These are phyloP conservation scores for Aspergillus ruber DNA, from an alignment of 2,329 filamentous ascomycete species.

Conservation along the genomic window DNA sequence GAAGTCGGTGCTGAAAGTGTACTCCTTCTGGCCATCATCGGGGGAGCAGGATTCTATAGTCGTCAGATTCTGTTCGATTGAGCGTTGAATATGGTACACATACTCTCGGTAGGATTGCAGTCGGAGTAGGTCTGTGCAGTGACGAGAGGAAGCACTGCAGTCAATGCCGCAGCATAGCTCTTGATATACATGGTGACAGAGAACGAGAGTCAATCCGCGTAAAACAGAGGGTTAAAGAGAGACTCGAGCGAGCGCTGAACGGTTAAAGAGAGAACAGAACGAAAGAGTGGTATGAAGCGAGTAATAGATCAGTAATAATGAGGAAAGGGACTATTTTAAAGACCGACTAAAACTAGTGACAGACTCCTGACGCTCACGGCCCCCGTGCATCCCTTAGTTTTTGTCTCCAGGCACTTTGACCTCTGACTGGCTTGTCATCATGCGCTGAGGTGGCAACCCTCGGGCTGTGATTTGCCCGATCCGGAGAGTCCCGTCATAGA, in stretches of 20 bases:
- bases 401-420: too few species aligned
- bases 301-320: background rate
- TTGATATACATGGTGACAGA: constrained; percentile 25
- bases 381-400: too few species aligned
- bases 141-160: constrained; percentile 24
- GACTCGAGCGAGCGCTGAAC: background rate
- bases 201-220: background rate
- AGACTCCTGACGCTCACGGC: too few species aligned
- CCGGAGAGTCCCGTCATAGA: too few species aligned
- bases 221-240: background rate
- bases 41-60: constrained; percentile 53
- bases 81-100: background rate
- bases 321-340: background rate
- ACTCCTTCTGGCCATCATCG: constrained; percentile 60
- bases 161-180: constrained; percentile 23
- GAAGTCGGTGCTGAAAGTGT: constrained; percentile 28
- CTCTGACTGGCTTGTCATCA: too few species aligned
- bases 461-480: too few species aligned
- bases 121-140: constrained; percentile 66
- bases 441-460: too few species aligned
- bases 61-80: background rate
- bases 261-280: background rate
- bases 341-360: background rate
- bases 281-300: background rate
- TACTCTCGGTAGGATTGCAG: constrained; percentile 59